A percentile compares a stretch with the other conserved stretches of the same genome.
These are phyloP conservation scores for Thelephora terrestris DNA, from an alignment of 1,284 basidiomycete species.

Conservation along the genomic window DNA sequence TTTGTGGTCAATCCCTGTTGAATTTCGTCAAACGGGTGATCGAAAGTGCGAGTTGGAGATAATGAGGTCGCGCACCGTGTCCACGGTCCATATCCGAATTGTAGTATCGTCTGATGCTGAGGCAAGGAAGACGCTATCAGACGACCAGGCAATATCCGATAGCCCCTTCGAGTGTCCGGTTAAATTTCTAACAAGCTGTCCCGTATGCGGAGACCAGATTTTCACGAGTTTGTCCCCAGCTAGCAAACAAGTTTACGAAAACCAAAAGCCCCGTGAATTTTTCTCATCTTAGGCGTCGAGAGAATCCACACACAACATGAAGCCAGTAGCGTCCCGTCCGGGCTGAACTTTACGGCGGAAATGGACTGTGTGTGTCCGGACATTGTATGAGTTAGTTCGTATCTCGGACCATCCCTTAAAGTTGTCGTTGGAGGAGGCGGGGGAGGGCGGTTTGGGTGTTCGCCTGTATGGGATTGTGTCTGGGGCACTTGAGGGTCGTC, in stretches of 20 bases:
- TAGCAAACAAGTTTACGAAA: slow-evolving; percentile 19
- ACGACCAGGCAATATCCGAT: slow-evolving; percentile 83
- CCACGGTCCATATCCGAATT: slow-evolving; percentile 79
- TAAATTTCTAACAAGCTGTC: slow-evolving; percentile 64
- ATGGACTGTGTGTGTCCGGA: slow-evolving; percentile 68
- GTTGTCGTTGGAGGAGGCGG: slow-evolving; percentile 23
- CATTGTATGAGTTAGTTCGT: slow-evolving; percentile 54
- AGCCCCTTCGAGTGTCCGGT: slow-evolving; percentile 72
- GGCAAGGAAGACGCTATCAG: slow-evolving; percentile 72
- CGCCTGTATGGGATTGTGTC: slow-evolving; percentile 26
- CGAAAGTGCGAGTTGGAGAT: neutral
- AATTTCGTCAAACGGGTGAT: slow-evolving; percentile 1
- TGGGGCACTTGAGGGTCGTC: slow-evolving; percentile 70
- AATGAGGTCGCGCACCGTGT: slow-evolving; percentile 46
- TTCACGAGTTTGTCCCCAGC: slow-evolving; percentile 70
- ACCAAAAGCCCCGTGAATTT: neutral
- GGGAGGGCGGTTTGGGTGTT: slow-evolving; percentile 21
- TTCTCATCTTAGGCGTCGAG: neutral
- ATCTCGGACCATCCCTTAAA: slow-evolving; percentile 53
- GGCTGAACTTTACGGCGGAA: slow-evolving; percentile 78
- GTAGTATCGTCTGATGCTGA: slow-evolving; percentile 87
- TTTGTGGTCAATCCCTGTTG: slow-evolving; percentile 59
- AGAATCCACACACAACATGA: slow-evolving; percentile 51
- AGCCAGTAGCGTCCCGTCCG: slow-evolving; percentile 69
- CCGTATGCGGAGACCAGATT: slow-evolving; percentile 73